Percentiles rank a stretch among this genome's conserved stretches.
Evolutionary conservation across 139 green algal genomes (phyloP).

Genomic region (Coelastrella sp.): DNA sequence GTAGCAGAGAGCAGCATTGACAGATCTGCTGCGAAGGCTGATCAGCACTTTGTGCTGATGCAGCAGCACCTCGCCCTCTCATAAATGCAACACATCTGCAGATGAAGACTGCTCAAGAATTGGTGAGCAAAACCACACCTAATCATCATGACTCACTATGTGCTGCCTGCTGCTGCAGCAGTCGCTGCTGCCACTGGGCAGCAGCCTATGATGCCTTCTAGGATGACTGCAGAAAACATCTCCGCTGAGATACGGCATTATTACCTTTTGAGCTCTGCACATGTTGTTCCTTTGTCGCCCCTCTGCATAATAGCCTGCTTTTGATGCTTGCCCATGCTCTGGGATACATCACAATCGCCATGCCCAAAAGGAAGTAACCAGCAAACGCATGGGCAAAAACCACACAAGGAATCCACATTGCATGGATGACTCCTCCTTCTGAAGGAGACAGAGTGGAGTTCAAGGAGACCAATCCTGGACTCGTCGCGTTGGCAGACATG

Average conservation of each 20-base stretch:
- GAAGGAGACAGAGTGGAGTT: background rate
- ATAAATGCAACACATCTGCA: too few species aligned
- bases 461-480: background rate
- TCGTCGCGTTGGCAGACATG: background rate
- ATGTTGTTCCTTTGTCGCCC: background rate
- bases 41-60: too few species aligned
- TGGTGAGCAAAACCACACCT: too few species aligned
- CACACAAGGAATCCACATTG: conserved; percentile 50
- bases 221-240: background rate
- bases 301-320: background rate
- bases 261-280: background rate
- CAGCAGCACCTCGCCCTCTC: too few species aligned
- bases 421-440: background rate
- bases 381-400: conserved; percentile 56
- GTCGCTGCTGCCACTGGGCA: background rate
- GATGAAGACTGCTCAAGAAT: too few species aligned
- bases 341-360: conserved; percentile 42
- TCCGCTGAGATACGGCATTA: background rate
- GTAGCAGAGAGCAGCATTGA: too few species aligned
- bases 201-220: background rate
- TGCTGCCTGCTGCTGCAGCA: background rate
- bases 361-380: conserved; percentile 34
- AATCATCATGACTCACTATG: too few species aligned
- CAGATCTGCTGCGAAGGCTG: too few species aligned
- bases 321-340: conserved; percentile 29